These are phyloP conservation scores for Apostasia ramifera DNA, from an alignment of 106 monocot genomes.

Conservation along the genomic window DNA sequence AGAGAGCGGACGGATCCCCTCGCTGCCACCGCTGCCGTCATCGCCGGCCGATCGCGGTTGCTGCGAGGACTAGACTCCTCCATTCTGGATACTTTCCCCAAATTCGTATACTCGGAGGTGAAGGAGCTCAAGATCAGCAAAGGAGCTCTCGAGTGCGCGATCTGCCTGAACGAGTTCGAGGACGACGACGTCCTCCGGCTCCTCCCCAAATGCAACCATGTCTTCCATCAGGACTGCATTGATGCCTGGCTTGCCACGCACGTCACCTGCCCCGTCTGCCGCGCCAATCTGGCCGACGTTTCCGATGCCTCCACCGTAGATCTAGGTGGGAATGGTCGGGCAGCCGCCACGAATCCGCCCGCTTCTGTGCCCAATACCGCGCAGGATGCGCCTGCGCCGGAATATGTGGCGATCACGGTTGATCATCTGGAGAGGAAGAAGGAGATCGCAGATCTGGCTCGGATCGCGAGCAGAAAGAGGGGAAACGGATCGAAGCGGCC, in stretches of 20 bases:
- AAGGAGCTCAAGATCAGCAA: slow-evolving; percentile 69
- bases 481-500: slow-evolving; percentile 25
- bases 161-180: slow-evolving; percentile 88
- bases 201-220: slow-evolving; percentile 82
- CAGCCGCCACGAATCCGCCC: not conserved
- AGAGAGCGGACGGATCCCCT: not conserved
- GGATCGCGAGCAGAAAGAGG: slow-evolving; percentile 21
- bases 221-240: slow-evolving; percentile 88
- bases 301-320: slow-evolving; percentile 5
- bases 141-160: slow-evolving; percentile 79
- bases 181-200: slow-evolving; percentile 77
- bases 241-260: slow-evolving; percentile 83
- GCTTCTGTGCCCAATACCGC: not conserved
- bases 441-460: slow-evolving; percentile 22
- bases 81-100: slow-evolving; percentile 66
- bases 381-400: not conserved
- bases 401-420: slow-evolving; percentile 20
- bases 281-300: slow-evolving; percentile 43
- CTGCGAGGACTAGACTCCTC: slow-evolving; percentile 27
- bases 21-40: not conserved
- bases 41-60: not conserved
- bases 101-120: slow-evolving; percentile 74
- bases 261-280: slow-evolving; percentile 94
- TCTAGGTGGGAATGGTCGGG: not conserved
- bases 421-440: slow-evolving; percentile 3